Evolutionary conservation across 331 rosid species (phyloP).

Genomic region (Arachis monticola): DNA sequence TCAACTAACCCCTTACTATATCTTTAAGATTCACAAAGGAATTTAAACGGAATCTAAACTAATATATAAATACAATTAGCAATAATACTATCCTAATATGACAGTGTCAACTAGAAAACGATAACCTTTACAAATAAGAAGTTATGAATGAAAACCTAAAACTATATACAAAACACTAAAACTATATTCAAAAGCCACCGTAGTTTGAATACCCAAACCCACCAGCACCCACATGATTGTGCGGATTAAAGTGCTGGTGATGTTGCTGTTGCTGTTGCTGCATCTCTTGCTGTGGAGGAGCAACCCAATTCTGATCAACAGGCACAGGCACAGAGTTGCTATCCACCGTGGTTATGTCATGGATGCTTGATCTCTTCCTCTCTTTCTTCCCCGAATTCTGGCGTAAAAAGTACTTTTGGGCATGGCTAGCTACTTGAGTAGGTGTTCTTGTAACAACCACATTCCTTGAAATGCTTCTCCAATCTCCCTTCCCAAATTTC

Average conservation of each 20-base stretch:
- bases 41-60: slow-evolving; percentile 34
- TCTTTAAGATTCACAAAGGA: slow-evolving; percentile 28
- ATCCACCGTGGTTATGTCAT: slow-evolving; percentile 81
- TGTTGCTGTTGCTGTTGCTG: slow-evolving; percentile 44
- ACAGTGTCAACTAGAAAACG: slow-evolving; percentile 42
- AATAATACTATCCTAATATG: slow-evolving; percentile 37
- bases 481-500: slow-evolving; percentile 84
- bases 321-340: slow-evolving; percentile 46
- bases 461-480: slow-evolving; percentile 97
- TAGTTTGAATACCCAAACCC: slow-evolving; percentile 56
- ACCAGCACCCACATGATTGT: slow-evolving; percentile 46
- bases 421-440: slow-evolving; percentile 97
- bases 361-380: slow-evolving; percentile 91
- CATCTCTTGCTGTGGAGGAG: slow-evolving; percentile 48
- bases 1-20: slow-evolving; percentile 23
- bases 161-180: slow-evolving; percentile 36
- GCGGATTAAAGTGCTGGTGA: slow-evolving; percentile 29
- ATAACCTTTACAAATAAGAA: slow-evolving; percentile 44
- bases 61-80: slow-evolving; percentile 33
- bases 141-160: slow-evolving; percentile 35
- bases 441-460: slow-evolving; percentile 90
- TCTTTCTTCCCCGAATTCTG: slow-evolving; percentile 76
- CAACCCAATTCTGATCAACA: slow-evolving; percentile 63
- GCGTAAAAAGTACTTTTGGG: slow-evolving; percentile 86
- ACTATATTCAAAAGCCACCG: slow-evolving; percentile 42